phyloP scores from a whole-genome alignment of 1,284 basidiomycete genomes.

The Volvariella surrecta region DNA sequence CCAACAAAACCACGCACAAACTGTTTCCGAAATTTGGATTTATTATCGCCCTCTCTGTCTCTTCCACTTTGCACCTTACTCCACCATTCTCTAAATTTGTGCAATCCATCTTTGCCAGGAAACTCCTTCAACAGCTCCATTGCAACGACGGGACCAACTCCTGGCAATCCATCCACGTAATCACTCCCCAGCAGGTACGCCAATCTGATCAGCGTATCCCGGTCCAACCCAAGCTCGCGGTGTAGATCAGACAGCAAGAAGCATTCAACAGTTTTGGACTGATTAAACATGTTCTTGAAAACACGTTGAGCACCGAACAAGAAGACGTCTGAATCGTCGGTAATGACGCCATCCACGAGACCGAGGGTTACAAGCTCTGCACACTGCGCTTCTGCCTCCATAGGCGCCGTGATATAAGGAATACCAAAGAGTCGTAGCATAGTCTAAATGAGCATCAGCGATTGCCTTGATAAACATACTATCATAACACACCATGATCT shows the following conservation, averaged over 20 bases:
- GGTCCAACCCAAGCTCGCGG: constrained; percentile 83
- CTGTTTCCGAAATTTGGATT: constrained; percentile 69
- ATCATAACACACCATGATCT: constrained; percentile 72
- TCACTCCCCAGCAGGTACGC: constrained; percentile 96
- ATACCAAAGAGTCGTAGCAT: constrained; percentile 94
- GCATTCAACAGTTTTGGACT: constrained; percentile 96
- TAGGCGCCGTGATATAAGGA: constrained; percentile 96
- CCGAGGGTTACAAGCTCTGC: constrained; percentile 82
- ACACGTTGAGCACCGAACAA: constrained; percentile 92
- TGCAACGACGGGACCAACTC: constrained; percentile 92
- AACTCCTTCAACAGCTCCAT: constrained; percentile 94
- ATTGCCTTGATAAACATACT: constrained; percentile 3
- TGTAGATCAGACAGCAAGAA: constrained; percentile 82
- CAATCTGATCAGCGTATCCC: constrained; percentile 81
- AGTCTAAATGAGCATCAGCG: constrained; percentile 32
- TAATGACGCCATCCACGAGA: constrained; percentile 96
- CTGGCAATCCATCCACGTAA: constrained; percentile 93
- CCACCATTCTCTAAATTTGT: constrained; percentile 95
- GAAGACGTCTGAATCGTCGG: constrained; percentile 98
- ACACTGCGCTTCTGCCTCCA: constrained; percentile 99
- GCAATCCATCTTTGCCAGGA: constrained; percentile 74
- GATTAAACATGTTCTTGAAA: constrained; percentile 99
- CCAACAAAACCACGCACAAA: constrained; percentile 56
- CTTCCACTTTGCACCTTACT: constrained; percentile 84
- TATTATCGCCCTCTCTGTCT: constrained; percentile 67